Evolutionary conservation across 768 basidiomycete genomes (phyloP).

Genomic region (Suillus tomentosus): DNA sequence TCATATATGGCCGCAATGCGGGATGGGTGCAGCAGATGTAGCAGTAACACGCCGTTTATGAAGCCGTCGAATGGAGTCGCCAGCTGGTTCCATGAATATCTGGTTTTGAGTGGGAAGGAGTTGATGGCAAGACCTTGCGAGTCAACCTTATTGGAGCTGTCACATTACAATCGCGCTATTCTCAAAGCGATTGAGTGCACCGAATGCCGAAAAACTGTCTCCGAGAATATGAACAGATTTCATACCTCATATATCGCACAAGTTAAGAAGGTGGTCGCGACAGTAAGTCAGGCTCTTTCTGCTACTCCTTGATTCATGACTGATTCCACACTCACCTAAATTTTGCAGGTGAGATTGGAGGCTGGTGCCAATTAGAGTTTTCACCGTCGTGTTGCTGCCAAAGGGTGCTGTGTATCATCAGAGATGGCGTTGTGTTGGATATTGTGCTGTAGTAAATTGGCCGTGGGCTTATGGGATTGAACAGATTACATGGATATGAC

Average conservation of each 20-base stretch:
- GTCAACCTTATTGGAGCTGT: slow-evolving; percentile 1
- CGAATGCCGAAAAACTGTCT: not conserved
- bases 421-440: not conserved
- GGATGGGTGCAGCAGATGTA: not conserved
- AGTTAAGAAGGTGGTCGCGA: slow-evolving; percentile 8
- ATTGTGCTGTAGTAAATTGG: not conserved
- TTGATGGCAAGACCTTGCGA: slow-evolving; percentile 10
- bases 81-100: slow-evolving; percentile 3
- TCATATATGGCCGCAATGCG: not conserved
- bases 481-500: not conserved
- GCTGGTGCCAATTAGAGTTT: not conserved
- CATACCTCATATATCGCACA: not conserved
- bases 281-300: slow-evolving; percentile 8
- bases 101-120: slow-evolving; percentile 9
- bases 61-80: not conserved
- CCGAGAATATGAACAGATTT: slow-evolving; percentile 1
- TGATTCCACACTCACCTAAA: slow-evolving; percentile 9
- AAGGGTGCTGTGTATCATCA: not conserved
- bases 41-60: too few relatives aligned
- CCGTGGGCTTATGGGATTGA: not conserved
- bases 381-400: not conserved
- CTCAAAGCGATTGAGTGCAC: not conserved
- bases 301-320: not conserved
- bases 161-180: not conserved
- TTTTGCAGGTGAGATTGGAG: slow-evolving; percentile 10